Conservation (phyloP, 169 alveolate genomes). For the Cryptosporidium xiaoi region DNA sequence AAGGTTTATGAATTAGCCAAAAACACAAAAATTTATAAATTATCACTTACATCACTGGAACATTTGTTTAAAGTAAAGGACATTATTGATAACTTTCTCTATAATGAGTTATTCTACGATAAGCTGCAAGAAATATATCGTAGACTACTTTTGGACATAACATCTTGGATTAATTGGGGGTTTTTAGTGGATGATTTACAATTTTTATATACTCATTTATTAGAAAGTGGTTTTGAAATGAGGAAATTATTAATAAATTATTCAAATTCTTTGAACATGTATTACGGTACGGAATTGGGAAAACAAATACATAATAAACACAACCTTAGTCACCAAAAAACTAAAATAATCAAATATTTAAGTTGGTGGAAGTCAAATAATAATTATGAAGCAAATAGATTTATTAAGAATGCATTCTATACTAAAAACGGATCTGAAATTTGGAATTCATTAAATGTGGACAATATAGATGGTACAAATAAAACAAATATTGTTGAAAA, state of each 20-base stretch:
- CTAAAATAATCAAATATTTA: neutral
- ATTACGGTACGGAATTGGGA: no score
- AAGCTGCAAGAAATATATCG: slow-evolving; percentile 4
- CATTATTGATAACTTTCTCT: slow-evolving; percentile 22
- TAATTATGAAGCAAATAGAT: neutral
- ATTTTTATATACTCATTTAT: slow-evolving; percentile 24
- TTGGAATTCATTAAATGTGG: neutral
- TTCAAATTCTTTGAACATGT: neutral
- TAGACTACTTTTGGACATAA: slow-evolving; percentile 3
- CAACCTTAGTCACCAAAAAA: no score
- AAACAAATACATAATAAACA: no score
- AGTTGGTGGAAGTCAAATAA: neutral
- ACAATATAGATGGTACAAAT: neutral
- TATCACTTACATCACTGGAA: slow-evolving; percentile 34
- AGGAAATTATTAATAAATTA: neutral
- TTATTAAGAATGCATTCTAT: neutral
- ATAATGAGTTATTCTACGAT: slow-evolving; percentile 1
- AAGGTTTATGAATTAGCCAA: slow-evolving; percentile 15
- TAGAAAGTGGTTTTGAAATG: neutral
- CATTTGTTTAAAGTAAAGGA: slow-evolving; percentile 27
- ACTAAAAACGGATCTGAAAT: neutral
- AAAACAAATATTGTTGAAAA: neutral
- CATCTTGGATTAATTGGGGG: slow-evolving; percentile 30
- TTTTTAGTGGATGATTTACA: slow-evolving; percentile 36
- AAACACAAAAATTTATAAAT: slow-evolving; percentile 12